A percentile compares a stretch with the other conserved stretches of the same genome.
phyloP scores from a whole-genome alignment of 2,329 filamentous ascomycete species.

The Lasiodiplodia citricola region DNA sequence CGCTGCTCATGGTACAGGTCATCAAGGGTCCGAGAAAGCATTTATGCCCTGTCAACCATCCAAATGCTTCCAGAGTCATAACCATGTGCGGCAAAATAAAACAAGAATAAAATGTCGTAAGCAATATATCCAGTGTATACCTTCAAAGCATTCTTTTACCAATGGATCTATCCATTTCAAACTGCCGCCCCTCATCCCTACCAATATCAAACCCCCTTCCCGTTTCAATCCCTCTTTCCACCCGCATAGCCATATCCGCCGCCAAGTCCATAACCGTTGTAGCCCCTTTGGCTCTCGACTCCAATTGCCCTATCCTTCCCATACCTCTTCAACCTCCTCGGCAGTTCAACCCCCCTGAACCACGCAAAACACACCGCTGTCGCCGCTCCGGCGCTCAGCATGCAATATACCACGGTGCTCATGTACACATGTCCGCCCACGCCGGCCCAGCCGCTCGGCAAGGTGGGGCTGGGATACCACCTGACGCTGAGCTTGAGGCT shows the following conservation, averaged over 20 bases:
- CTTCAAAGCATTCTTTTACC: not conserved
- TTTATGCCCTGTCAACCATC: not conserved
- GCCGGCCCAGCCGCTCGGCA: slow-evolving; percentile 64
- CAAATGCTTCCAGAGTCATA: not conserved
- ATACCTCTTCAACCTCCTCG: slow-evolving; percentile 59
- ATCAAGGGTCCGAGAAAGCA: not conserved
- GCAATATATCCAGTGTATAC: not conserved
- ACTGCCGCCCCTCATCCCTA: not conserved
- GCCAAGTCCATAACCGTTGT: slow-evolving; percentile 41
- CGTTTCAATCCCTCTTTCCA: slow-evolving; percentile 50
- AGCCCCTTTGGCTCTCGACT: slow-evolving; percentile 41
- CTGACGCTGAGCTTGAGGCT: slow-evolving; percentile 79
- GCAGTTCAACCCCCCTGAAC: slow-evolving; percentile 59
- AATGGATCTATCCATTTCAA: not conserved
- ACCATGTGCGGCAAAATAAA: not conserved
- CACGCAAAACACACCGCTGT: slow-evolving; percentile 60
- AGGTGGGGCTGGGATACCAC: slow-evolving; percentile 79
- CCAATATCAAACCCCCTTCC: not conserved
- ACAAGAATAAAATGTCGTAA: not conserved
- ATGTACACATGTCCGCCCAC: slow-evolving; percentile 58
- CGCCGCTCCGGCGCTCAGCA: slow-evolving; percentile 53
- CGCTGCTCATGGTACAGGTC: too few species aligned
- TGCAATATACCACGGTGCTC: slow-evolving; percentile 56
- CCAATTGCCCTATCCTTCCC: slow-evolving; percentile 58
- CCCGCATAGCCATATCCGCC: slow-evolving; percentile 53